Conservation (phyloP, 345 rosid species). For the Lumnitzera littorea region DNA sequence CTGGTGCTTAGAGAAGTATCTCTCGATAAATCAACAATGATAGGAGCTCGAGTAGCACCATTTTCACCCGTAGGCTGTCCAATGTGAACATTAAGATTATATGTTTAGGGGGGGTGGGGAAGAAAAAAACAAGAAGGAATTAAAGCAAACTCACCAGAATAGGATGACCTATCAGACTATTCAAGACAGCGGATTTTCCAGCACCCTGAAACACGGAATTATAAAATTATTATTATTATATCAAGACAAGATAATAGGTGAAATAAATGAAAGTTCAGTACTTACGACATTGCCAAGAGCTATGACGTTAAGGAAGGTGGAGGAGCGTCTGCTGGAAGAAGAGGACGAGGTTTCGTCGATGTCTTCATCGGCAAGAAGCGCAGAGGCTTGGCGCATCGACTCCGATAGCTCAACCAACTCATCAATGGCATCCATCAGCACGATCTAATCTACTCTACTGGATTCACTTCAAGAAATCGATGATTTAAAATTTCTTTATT, state of each 20-base stretch:
- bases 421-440: constrained; percentile 88
- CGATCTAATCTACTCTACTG: background rate
- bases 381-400: constrained; percentile 75
- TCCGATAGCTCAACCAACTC: constrained; percentile 86
- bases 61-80: constrained; percentile 97
- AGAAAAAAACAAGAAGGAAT: background rate
- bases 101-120: too few relatives aligned
- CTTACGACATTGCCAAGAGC: constrained; percentile 89
- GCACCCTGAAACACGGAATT: constrained; percentile 56
- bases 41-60: constrained; percentile 98
- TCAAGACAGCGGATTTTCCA: constrained; percentile 90
- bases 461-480: too few relatives aligned
- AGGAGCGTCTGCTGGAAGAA: constrained; percentile 52
- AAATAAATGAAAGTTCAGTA: constrained; percentile 7
- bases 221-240: background rate
- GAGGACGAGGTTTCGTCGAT: constrained; percentile 46
- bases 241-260: background rate
- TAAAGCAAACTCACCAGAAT: constrained; percentile 57
- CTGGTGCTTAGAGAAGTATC: constrained; percentile 74
- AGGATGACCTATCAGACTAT: constrained; percentile 96
- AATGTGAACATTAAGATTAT: constrained; percentile 2
- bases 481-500: too few relatives aligned
- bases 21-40: constrained; percentile 55
- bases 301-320: constrained; percentile 78
- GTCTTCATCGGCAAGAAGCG: constrained; percentile 93